phyloP scores from a whole-genome alignment of 257 asterid genomes.

The Nicotiana undulata region DNA sequence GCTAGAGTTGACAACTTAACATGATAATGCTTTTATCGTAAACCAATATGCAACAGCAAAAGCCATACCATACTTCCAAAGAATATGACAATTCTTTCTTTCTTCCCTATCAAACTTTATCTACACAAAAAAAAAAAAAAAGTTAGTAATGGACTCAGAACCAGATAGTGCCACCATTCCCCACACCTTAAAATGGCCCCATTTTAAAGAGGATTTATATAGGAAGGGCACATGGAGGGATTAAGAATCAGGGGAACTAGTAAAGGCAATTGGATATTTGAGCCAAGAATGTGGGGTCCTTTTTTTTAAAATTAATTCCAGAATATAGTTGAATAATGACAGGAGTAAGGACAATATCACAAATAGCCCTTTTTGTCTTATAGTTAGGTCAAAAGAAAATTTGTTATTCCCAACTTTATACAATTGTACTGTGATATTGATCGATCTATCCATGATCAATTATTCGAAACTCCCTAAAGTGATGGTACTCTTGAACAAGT shows the following conservation, averaged over 20 bases:
- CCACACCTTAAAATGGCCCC: constrained; percentile 30
- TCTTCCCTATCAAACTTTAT: constrained; percentile 18
- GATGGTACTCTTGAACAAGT: no score
- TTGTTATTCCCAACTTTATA: neutral
- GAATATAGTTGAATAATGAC: constrained; percentile 18
- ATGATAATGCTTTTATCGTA: neutral
- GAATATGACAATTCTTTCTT: constrained; percentile 15
- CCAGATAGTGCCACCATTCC: constrained; percentile 14
- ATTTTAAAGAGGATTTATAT: constrained; percentile 21
- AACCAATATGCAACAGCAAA: neutral
- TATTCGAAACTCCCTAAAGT: neutral
- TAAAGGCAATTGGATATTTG: constrained; percentile 28
- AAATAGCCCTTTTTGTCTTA: constrained; percentile 2
- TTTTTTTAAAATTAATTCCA: neutral
- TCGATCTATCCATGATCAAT: neutral
- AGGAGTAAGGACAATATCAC: constrained; percentile 10
- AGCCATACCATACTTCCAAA: constrained; percentile 19
- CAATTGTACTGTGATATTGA: neutral
- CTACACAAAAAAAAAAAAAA: neutral
- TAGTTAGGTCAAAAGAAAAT: neutral
- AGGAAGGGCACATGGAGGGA: constrained; percentile 45
- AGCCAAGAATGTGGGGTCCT: constrained; percentile 16
- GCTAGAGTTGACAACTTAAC: constrained; percentile 2
- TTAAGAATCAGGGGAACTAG: constrained; percentile 10
- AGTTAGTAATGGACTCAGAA: neutral